Evolutionary conservation across 1,139 yeast genomes (phyloP).

Genomic region (Geotrichum candidum): DNA sequence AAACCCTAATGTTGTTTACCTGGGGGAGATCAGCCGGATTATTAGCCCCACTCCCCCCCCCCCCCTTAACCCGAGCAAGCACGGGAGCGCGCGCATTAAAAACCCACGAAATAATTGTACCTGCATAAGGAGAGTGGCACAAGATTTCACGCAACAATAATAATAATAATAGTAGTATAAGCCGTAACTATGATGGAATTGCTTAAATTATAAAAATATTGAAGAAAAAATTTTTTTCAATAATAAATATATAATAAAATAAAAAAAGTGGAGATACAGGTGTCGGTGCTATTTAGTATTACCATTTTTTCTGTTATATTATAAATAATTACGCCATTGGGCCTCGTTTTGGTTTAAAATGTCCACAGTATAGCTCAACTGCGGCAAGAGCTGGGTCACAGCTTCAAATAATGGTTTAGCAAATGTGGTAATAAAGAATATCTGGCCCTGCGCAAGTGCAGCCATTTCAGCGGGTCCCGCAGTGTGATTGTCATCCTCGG

Average conservation of each 20-base stretch:
- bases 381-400: conserved; percentile 44
- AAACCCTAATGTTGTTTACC: too few species aligned
- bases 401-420: conserved; percentile 70
- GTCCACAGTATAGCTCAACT: conserved; percentile 34
- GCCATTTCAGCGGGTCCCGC: neutral
- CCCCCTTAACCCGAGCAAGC: too few species aligned
- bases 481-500: conserved; percentile 28
- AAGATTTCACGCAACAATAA: too few species aligned
- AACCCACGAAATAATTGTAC: too few species aligned
- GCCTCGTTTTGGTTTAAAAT: conserved; percentile 43
- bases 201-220: too few species aligned
- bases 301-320: neutral
- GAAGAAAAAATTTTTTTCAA: too few species aligned
- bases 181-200: neutral
- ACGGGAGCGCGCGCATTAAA: too few species aligned
- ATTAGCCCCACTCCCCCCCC: too few species aligned
- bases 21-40: too few species aligned
- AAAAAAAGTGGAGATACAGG: neutral
- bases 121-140: too few species aligned
- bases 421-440: conserved; percentile 76
- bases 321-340: conserved; percentile 36
- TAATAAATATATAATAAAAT: too few species aligned
- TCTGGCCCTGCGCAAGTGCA: conserved; percentile 62
- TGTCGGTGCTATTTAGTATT: neutral
- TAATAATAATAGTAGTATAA: neutral